Evolutionary conservation across 208 protist genomes (phyloP).

Genomic region (Sergeia podlipaevii): DNA sequence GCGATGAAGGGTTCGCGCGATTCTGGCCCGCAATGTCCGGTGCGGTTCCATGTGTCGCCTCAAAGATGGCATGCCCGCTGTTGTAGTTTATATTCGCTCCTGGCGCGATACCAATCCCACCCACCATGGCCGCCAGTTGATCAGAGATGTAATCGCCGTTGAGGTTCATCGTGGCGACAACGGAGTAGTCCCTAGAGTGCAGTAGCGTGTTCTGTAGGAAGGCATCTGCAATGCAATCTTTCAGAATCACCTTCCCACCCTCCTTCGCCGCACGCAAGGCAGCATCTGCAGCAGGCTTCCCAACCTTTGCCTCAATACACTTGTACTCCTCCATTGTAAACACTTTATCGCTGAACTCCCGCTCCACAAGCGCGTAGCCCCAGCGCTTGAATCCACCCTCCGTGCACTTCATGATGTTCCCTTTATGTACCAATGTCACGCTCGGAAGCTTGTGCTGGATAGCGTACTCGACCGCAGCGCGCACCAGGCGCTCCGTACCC

Average conservation of each 20-base stretch:
- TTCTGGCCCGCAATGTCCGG: slow-evolving; percentile 43
- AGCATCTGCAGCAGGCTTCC: slow-evolving; percentile 27
- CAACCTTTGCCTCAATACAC: slow-evolving; percentile 19
- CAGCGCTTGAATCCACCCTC: slow-evolving; percentile 45
- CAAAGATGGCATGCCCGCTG: slow-evolving; percentile 46
- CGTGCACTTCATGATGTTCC: slow-evolving; percentile 64
- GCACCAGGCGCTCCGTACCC: slow-evolving; percentile 45
- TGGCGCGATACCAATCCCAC: slow-evolving; percentile 63
- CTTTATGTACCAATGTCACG: slow-evolving; percentile 57
- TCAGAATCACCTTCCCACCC: slow-evolving; percentile 38
- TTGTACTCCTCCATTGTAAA: slow-evolving; percentile 43
- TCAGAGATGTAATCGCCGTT: slow-evolving; percentile 64
- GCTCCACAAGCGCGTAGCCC: slow-evolving; percentile 42
- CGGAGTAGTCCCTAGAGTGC: slow-evolving; percentile 31
- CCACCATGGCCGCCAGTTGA: slow-evolving; percentile 58
- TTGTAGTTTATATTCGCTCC: slow-evolving; percentile 56
- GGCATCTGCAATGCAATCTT: slow-evolving; percentile 52
- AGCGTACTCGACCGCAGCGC: slow-evolving; percentile 37
- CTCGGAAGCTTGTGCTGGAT: slow-evolving; percentile 32
- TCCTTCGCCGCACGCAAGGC: slow-evolving; percentile 20
- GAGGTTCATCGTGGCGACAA: slow-evolving; percentile 46
- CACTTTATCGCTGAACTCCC: slow-evolving; percentile 18
- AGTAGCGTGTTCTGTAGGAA: slow-evolving; percentile 56
- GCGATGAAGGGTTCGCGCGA: slow-evolving; percentile 42
- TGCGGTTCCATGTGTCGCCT: slow-evolving; percentile 52